Percentiles rank a stretch among this genome's conserved stretches.
phyloP scores from a whole-genome alignment of 2,329 filamentous ascomycete genomes.

The Botryotinia narcissicola region DNA sequence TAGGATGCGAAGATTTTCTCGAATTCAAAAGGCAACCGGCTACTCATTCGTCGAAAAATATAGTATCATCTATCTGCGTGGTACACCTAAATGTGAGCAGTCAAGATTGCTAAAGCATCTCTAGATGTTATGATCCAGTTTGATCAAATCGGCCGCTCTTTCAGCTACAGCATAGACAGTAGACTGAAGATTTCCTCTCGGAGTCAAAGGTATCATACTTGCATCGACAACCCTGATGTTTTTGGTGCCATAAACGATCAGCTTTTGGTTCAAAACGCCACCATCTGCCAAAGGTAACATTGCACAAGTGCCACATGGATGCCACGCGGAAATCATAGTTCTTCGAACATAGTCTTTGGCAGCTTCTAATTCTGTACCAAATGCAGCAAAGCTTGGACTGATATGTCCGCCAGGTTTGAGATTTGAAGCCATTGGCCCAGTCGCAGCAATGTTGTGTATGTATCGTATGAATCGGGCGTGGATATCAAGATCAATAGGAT shows the following conservation, averaged over 20 bases:
- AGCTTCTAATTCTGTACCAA: constrained; percentile 2
- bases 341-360: constrained; percentile 4
- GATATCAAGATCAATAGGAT: constrained; percentile 45
- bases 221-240: constrained; percentile 28
- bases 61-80: no score
- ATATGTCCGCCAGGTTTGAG: constrained; percentile 32
- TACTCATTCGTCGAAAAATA: not conserved
- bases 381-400: not conserved
- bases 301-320: constrained; percentile 26
- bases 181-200: constrained; percentile 22
- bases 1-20: not conserved
- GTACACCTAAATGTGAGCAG: not conserved
- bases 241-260: constrained; percentile 26
- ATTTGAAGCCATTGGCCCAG: constrained; percentile 35
- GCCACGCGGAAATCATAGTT: constrained; percentile 10
- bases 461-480: constrained; percentile 40
- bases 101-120: not conserved
- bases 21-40: not conserved
- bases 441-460: constrained; percentile 38
- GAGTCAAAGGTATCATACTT: constrained; percentile 26
- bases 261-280: constrained; percentile 25
- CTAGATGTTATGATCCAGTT: not conserved
- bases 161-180: constrained; percentile 28
- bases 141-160: constrained; percentile 25
- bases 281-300: constrained; percentile 25